phyloP scores from a whole-genome alignment of 169 alveolate species.

The Plasmodium coatneyi region DNA sequence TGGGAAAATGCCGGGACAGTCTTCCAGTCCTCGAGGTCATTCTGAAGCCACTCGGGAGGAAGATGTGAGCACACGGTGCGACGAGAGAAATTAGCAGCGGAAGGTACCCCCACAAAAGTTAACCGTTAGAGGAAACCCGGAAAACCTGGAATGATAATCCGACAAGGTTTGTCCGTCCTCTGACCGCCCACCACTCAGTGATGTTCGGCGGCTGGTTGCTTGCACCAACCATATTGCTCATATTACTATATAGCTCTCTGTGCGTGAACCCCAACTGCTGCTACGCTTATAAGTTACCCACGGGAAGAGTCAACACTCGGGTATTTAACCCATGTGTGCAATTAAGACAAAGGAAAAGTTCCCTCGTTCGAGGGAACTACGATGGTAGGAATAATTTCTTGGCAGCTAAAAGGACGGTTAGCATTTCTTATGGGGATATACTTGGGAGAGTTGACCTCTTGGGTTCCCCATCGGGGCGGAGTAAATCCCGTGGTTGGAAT shows the following conservation, averaged over 20 bases:
- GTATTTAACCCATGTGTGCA: background rate
- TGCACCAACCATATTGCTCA: background rate
- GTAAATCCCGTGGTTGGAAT: background rate
- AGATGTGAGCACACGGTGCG: background rate
- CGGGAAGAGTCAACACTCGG: background rate
- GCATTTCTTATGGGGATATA: background rate
- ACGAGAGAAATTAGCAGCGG: background rate
- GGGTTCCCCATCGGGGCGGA: background rate
- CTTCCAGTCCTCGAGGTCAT: background rate
- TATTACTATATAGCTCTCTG: background rate
- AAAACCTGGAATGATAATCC: background rate
- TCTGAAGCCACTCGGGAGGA: background rate
- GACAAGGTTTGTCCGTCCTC: background rate
- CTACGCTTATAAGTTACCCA: background rate
- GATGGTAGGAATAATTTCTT: background rate
- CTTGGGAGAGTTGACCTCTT: background rate
- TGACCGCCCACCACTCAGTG: background rate
- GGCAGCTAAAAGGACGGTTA: background rate
- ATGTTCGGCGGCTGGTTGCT: background rate
- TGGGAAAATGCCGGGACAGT: background rate
- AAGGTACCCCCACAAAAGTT: background rate
- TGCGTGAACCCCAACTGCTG: background rate
- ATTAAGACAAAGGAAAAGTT: background rate
- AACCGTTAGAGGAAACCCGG: background rate
- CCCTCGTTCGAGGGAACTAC: background rate